Percentiles rank a stretch among this genome's conserved stretches.
These are phyloP conservation scores for Spinellus fusiger DNA, from an alignment of 192 early-diverging fungal genomes.

Conservation along the genomic window DNA sequence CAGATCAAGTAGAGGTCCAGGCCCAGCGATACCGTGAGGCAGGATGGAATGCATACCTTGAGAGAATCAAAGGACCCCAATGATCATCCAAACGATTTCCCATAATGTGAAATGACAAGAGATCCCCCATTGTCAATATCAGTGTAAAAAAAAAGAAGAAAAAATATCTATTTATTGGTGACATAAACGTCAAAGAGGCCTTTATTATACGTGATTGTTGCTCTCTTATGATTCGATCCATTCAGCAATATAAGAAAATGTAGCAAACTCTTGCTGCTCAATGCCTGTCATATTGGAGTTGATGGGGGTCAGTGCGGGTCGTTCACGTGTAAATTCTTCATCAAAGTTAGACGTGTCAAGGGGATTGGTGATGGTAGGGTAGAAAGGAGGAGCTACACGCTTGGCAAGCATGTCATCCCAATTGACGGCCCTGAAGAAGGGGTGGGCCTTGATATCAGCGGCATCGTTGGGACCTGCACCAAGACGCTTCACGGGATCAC, in stretches of 20 bases:
- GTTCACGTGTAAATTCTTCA: constrained; percentile 93
- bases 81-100: too few relatives aligned
- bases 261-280: constrained; percentile 91
- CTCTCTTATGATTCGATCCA: constrained; percentile 48
- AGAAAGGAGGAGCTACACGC: constrained; percentile 84
- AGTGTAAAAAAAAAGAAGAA: not conserved
- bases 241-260: constrained; percentile 90
- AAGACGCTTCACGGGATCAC: constrained; percentile 81
- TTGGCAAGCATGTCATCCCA: constrained; percentile 95
- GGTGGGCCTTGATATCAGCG: constrained; percentile 90
- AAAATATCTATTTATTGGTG: not conserved
- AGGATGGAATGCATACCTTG: constrained; percentile 93
- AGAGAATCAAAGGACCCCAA: too few relatives aligned
- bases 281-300: constrained; percentile 70
- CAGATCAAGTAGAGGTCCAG: constrained; percentile 60
- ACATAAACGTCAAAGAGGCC: not conserved
- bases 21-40: constrained; percentile 84
- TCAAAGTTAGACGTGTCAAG: constrained; percentile 98
- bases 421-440: constrained; percentile 91
- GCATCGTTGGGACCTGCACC: constrained; percentile 80
- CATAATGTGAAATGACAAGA: too few relatives aligned
- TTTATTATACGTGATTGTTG: not conserved
- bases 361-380: constrained; percentile 65
- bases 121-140: too few relatives aligned
- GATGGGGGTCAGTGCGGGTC: constrained; percentile 88